Evolutionary conservation across 192 early-diverging fungal species (phyloP), one percentile per base, ranked within the genome.

Genomic region (Coemansia sp.): DNA sequence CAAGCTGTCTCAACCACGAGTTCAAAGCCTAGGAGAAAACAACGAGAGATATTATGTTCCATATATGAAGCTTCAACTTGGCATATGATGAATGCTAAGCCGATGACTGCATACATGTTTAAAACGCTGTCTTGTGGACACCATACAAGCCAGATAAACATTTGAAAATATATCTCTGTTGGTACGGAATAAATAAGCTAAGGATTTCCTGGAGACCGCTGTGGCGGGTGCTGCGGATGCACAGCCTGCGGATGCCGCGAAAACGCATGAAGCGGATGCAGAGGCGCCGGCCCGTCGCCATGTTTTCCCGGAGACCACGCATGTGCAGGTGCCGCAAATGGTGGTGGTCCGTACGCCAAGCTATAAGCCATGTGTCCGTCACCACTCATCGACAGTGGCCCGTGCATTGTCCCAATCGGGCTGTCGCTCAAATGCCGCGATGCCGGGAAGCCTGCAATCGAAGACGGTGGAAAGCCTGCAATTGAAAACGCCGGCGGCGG

Each of bases 271-370:
- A 52, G 17, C 9, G 62, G 57, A n/a, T 55, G 51, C 2, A 49
- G 50, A 32, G 57, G 57, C 23, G 59, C 27, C 43, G 11, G 7
- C 24, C 37, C 57, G 35, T 65, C 63, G 49, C 53, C 11, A 5
- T 60, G 47, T 43, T 75, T 75, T 23, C 64, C 24, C 15, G 63
- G 55, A 9, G 73, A 55, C 73, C 73, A 75, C 15, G 55, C 29
- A 10, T 19, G 17, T 19, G 61, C 41, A 14, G 60, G 21, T 35
- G 37, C 15, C 24, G 54, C 41, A 29, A 37, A 38, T 37, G 50
- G 10, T 15, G 45, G 48, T 17, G 15, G 48, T n/a, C 53, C 51
- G 24, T 63, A 63, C 21, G 62, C 32, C 62, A 63, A 14, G 19
- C 62, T 55, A 19, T 55, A 63, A 19, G 51, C 50, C 4, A 21